Percentiles rank a stretch among this genome's conserved stretches.
phyloP scores from a whole-genome alignment of 352 stramenopile genomes.

The Globisporangium nodosum region DNA sequence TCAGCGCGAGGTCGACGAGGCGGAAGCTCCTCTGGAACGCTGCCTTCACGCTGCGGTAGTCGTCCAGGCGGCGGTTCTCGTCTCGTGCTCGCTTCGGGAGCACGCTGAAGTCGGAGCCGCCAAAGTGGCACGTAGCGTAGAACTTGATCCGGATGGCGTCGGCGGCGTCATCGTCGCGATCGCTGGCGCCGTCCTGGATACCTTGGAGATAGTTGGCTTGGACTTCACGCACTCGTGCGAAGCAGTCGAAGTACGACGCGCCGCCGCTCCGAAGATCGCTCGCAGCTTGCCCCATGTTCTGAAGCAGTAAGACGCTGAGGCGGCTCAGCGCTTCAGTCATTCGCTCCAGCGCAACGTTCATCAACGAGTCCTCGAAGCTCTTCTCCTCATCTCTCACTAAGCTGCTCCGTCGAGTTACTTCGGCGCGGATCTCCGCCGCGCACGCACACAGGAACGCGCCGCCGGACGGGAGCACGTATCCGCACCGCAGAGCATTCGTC shows the following conservation, averaged over 20 bases:
- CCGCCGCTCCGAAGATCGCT: not conserved
- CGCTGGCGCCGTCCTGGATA: not conserved
- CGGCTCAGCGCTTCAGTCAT: slow-evolving; percentile 4
- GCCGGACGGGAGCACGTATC: slow-evolving; percentile 8
- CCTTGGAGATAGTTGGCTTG: slow-evolving; percentile 6
- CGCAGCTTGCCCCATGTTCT: not conserved
- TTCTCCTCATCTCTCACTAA: not conserved
- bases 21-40: slow-evolving; percentile 6
- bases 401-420: not conserved
- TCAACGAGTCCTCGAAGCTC: not conserved
- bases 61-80: slow-evolving; percentile 3
- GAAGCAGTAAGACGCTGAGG: slow-evolving; percentile 6
- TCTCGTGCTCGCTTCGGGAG: not conserved
- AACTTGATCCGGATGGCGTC: not conserved
- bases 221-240: slow-evolving; percentile 1
- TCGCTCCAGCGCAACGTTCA: not conserved
- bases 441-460: slow-evolving; percentile 10
- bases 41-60: slow-evolving; percentile 6
- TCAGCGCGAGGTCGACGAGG: slow-evolving; percentile 6
- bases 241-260: not conserved
- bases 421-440: slow-evolving; percentile 1
- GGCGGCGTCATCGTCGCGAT: not conserved
- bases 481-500: slow-evolving; percentile 1
- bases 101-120: slow-evolving; percentile 4
- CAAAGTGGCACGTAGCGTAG: slow-evolving; percentile 11